Percentiles rank a stretch among this genome's conserved stretches.
Conservation (phyloP, 225 moss, liverwort and hornwort genomes). For the Lunularia cruciata region DNA sequence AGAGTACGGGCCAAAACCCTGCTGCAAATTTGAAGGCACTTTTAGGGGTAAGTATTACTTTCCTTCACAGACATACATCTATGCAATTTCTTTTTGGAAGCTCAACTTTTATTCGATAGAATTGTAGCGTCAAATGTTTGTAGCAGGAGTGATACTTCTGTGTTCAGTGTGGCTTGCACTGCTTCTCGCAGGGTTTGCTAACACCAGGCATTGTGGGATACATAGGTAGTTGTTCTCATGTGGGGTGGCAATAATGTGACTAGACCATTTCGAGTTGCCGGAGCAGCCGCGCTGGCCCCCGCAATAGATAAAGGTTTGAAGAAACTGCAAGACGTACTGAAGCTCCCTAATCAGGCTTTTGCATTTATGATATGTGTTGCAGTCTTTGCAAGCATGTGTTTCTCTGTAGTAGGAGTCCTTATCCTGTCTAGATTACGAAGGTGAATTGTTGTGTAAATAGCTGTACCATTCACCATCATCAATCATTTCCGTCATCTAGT, state of each 20-base stretch:
- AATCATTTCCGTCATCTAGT: too few relatives aligned
- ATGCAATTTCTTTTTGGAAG: background rate
- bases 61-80: background rate
- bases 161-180: too few relatives aligned
- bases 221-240: slow-evolving; percentile 84
- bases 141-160: too few relatives aligned
- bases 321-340: slow-evolving; percentile 74
- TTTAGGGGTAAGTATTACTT: slow-evolving; percentile 61
- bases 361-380: slow-evolving; percentile 98
- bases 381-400: slow-evolving; percentile 79
- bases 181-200: background rate
- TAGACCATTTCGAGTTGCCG: slow-evolving; percentile 88
- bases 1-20: slow-evolving; percentile 94
- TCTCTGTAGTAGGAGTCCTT: slow-evolving; percentile 78
- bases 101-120: too few relatives aligned
- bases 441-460: too few relatives aligned
- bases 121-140: too few relatives aligned
- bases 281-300: slow-evolving; percentile 92
- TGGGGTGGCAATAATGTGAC: slow-evolving; percentile 99
- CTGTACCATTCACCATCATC: too few relatives aligned
- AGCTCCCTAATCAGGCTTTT: slow-evolving; percentile 88
- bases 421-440: slow-evolving; percentile 79
- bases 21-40: slow-evolving; percentile 90
- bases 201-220: background rate
- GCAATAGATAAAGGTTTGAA: slow-evolving; percentile 80